Percentiles rank a stretch among this genome's conserved stretches.
phyloP scores from a whole-genome alignment of 2,329 filamentous ascomycete genomes.

The Aureobasidium lini region DNA sequence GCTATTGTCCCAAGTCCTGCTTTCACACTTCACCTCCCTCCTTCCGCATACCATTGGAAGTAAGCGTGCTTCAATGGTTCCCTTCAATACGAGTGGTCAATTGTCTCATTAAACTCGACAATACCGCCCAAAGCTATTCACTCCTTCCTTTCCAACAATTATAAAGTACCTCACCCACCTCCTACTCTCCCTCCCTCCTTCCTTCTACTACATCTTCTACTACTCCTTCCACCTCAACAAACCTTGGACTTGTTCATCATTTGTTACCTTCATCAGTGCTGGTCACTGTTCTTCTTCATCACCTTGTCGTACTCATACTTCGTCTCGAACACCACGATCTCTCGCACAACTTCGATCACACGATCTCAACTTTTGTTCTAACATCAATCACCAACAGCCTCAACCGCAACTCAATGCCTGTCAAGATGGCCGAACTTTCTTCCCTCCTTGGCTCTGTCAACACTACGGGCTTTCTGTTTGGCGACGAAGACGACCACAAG shows the following conservation, averaged over 20 bases:
- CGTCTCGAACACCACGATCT: neutral
- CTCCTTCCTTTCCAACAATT: neutral
- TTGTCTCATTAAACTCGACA: neutral
- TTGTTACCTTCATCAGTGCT: neutral
- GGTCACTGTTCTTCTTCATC: neutral
- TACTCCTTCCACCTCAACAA: neutral
- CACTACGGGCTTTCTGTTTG: constrained; percentile 77
- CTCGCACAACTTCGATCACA: neutral
- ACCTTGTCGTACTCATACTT: neutral
- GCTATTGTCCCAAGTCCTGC: neutral
- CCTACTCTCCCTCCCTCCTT: neutral
- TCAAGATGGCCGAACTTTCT: constrained; percentile 43
- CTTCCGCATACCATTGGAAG: neutral
- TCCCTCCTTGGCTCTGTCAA: constrained; percentile 69
- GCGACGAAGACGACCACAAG: constrained; percentile 56
- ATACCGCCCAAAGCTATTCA: neutral
- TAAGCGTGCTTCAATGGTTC: neutral
- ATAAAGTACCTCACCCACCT: neutral
- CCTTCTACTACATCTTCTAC: neutral
- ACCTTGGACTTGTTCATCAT: neutral
- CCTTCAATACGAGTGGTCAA: constrained; percentile 1
- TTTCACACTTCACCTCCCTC: neutral
- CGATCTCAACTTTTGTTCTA: neutral
- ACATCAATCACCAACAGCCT: constrained; percentile 43
- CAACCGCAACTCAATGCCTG: constrained; percentile 92